phyloP scores from a whole-genome alignment of 768 basidiomycete species.

The Pulveroboletus frians region DNA sequence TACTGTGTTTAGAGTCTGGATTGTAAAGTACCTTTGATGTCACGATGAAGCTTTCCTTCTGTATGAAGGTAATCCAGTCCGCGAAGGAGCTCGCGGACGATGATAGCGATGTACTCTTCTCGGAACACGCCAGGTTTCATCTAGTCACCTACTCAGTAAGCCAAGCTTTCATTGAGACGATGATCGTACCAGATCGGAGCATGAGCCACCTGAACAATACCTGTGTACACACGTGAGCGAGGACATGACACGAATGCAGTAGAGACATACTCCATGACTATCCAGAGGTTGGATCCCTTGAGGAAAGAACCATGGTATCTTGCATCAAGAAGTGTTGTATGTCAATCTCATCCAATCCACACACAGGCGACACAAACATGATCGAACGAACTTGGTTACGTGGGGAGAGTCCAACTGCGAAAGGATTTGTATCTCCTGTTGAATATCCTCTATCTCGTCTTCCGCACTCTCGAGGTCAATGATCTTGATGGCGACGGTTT shows the following conservation, averaged over 20 bases:
- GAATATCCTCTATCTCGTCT: slow-evolving; percentile 99
- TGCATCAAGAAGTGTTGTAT: slow-evolving; percentile 21
- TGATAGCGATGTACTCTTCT: slow-evolving; percentile 98
- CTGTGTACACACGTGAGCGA: slow-evolving; percentile 34
- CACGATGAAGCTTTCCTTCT: slow-evolving; percentile 97
- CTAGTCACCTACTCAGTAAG: slow-evolving; percentile 37
- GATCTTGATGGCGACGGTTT: slow-evolving; percentile 98
- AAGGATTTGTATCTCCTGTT: slow-evolving; percentile 97
- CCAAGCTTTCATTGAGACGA: background rate
- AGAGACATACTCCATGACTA: slow-evolving; percentile 87
- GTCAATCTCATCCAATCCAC: slow-evolving; percentile 33
- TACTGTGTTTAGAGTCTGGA: too few species aligned
- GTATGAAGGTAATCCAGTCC: slow-evolving; percentile 94
- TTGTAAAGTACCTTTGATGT: slow-evolving; percentile 79
- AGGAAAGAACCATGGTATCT: slow-evolving; percentile 96
- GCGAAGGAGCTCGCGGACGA: slow-evolving; percentile 83
- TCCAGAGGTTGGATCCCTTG: slow-evolving; percentile 96
- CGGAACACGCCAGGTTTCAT: slow-evolving; percentile 98
- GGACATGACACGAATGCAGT: background rate
- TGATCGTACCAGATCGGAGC: slow-evolving; percentile 82
- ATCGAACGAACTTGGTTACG: slow-evolving; percentile 80
- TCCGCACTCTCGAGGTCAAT: slow-evolving; percentile 99
- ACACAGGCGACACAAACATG: slow-evolving; percentile 20
- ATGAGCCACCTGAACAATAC: slow-evolving; percentile 97
- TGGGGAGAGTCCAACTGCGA: slow-evolving; percentile 93